phyloP scores from a whole-genome alignment of 768 basidiomycete genomes.

The Rhodotorula kratochvilovae region DNA sequence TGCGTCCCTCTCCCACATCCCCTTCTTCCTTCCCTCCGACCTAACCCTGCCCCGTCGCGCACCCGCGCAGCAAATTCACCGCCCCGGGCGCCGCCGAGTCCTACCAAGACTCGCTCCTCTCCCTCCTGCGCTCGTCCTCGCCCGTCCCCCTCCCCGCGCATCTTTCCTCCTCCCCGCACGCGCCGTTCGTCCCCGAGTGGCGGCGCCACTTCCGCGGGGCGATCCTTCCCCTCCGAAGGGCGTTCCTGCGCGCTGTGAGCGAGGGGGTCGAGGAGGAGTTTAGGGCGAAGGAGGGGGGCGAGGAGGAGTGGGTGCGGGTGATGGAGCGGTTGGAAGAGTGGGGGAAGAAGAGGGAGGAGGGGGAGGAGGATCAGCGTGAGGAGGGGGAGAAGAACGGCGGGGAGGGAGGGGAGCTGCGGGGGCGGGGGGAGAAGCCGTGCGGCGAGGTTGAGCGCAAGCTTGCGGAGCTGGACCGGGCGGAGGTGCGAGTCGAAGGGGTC shows the following conservation, averaged over 20 bases:
- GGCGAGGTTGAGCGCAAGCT: no score
- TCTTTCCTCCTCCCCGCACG: neutral
- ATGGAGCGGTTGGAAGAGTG: conserved; percentile 3
- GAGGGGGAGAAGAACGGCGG: no score
- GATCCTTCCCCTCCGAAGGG: neutral
- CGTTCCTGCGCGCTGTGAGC: neutral
- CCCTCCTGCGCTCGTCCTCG: neutral
- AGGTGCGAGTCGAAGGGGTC: no score
- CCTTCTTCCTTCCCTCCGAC: no score
- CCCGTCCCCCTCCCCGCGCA: conserved; percentile 1
- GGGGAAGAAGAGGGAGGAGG: neutral
- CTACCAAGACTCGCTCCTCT: conserved; percentile 9
- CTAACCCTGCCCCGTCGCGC: no score
- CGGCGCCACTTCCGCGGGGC: neutral
- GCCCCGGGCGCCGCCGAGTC: no score
- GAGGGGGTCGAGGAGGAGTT: conserved; percentile 1
- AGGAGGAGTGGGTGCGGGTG: neutral
- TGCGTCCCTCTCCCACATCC: no score
- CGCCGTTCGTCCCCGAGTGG: neutral
- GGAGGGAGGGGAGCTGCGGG: no score
- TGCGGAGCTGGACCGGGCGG: no score
- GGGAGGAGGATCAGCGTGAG: neutral
- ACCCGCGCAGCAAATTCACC: no score
- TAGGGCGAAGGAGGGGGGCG: neutral
- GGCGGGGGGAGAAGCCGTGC: no score